Base-by-base conservation (phyloP, 2,329 filamentous ascomycete genomes). In the Emergomyces africanus region DNA sequence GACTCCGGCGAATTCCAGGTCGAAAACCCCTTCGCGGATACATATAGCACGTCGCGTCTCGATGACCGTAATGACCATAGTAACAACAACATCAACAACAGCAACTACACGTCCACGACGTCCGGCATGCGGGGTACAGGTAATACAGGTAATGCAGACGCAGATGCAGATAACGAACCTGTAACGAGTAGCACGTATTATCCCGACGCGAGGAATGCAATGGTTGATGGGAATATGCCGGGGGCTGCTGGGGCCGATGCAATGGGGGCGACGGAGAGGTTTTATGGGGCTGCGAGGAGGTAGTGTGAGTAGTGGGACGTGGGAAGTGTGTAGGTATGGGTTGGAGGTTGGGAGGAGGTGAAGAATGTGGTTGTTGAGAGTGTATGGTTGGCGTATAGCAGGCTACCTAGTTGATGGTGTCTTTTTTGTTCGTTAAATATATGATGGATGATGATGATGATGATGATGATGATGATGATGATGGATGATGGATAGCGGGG, bases 1-100 rank as follows among this genome's bases (percentile, higher is more conserved):
- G 71, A 70, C 10, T 65, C 73, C 8, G 68, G 70, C 50, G 71
- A 74, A 44, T 74, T 71, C 60, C 70, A 72, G 57, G 71, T 74
- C 23, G 72, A 72, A 60, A 74, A 75, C 59, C 73, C 73, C 8
- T 75, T 75, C 54, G 73, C 72, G 5, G 73, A 75, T 41, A 63
- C 59, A 39, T 62, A 58, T 63, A 66, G 66, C 44, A 64, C 62
- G 50, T 58, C 66, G 2, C 20, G 9, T 6, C 30, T 28, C 12
- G 49, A n/a, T n/a, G n/a, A n/a, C n/a, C n/a, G n/a, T n/a, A n/a
- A 59, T 30, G 54, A 23, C 14, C 20, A 33, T n/a, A 35, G 41
- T 35, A 37, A 56, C 8, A 35, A 28, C 33, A 5, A 44, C 20
- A 20, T 14, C 20, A n/a, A n/a, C 15, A 5, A 48, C 49, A 35